These are phyloP conservation scores for Talaromyces sp. DNA, from an alignment of 2,329 filamentous ascomycete genomes.

Conservation along the genomic window DNA sequence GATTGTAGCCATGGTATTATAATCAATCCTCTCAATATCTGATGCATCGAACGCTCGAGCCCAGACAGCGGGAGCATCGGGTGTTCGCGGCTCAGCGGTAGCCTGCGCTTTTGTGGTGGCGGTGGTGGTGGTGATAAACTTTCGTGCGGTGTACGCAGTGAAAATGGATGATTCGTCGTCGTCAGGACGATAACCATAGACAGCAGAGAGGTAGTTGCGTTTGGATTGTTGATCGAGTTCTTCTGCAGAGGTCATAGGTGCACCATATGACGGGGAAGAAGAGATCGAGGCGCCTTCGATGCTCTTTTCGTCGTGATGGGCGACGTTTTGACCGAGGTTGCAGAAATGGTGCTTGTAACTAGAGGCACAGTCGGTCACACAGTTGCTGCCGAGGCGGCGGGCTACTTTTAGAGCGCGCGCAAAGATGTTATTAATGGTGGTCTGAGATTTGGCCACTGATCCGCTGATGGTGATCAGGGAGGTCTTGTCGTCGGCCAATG, in stretches of 20 bases:
- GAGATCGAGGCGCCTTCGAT: slow-evolving; percentile 12
- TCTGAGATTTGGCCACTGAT: background rate
- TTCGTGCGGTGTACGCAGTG: background rate
- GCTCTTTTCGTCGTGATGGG: background rate
- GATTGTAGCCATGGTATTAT: background rate
- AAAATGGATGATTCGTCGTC: background rate
- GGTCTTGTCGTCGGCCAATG: background rate
- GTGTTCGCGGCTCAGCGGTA: background rate
- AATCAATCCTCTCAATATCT: background rate
- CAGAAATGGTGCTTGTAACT: slow-evolving; percentile 10
- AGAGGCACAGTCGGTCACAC: background rate
- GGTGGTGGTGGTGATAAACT: background rate
- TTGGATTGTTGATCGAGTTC: slow-evolving; percentile 1
- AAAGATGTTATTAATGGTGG: background rate
- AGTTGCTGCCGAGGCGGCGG: background rate
- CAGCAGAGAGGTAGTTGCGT: slow-evolving; percentile 1
- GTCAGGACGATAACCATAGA: slow-evolving; percentile 7
- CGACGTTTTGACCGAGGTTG: background rate
- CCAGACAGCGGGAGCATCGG: background rate
- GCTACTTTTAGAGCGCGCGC: background rate
- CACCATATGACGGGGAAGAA: background rate
- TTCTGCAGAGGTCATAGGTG: background rate
- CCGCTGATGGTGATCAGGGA: background rate
- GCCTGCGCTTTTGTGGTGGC: background rate
- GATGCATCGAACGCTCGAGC: background rate